Base-by-base conservation (phyloP, 768 basidiomycete species). In the Clitopilus passeckerianus region DNA sequence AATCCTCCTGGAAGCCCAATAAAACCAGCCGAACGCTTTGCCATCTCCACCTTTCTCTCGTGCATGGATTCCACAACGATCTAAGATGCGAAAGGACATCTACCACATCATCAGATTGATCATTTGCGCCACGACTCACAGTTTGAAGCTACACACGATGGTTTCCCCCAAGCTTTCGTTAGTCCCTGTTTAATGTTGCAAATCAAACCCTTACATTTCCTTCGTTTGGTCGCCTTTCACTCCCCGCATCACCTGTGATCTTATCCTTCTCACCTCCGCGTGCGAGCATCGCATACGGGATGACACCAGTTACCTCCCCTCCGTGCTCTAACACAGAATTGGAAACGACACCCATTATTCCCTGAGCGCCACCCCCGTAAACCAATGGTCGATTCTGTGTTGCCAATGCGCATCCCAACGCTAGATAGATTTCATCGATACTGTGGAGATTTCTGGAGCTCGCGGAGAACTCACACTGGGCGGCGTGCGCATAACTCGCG, bases 1-100 rank as follows among this genome's bases (percentile, higher is more conserved):
- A 86, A 97, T 0, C 96, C 96, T 18, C 96, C 96, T 1, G 96
- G 95, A 18, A 99, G 76, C 10, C 87, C 92, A 53, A 98, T 75
- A 66, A 99, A 99, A 0, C 86, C 95, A 16, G 82, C 80, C 0
- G 84, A 84, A 8, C 89, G 77, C 63, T 82, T 83, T 0, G 95
- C 94, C 95, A 98, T 97, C 69, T 90, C 86, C 8, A 90, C 79
- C 68, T 98, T 98, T 14, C 95, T 86, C 65, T 95, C 86, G 62
- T 92, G 91, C 90, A 93, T 94, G 0, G 89, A 89, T 60, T 84
- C 75, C 1, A 93, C 91, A 6, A 93, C 70, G 57, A 93, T 77
- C 85, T 89, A 59, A 27, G 18, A 30, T 18, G 54, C 54, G 8
- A 22, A 55, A 55, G 53, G 15, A 15, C 16, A 53, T 53, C 16